Evolutionary conservation across 352 stramenopile genomes (phyloP), one percentile per base, ranked within the genome.

Genomic region (Phytophthora constricta): DNA sequence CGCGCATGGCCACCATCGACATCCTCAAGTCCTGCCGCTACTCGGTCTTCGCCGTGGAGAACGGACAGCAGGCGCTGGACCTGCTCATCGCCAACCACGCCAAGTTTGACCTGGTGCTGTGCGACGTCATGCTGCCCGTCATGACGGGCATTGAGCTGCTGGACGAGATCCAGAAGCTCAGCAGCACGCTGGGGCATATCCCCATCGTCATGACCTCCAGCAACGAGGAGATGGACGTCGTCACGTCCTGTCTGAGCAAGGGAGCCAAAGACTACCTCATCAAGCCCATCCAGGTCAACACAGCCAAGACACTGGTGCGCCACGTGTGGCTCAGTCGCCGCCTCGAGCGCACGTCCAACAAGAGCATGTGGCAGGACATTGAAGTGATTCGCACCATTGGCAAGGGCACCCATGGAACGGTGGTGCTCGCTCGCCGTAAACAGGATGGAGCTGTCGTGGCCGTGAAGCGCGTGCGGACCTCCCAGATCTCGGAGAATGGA

Each of bases 181-280:
- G 59, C 51, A 58, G 54, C 33, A 79, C 71, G 28, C 65, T 97
- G 20, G 81, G 85, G 45, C 86, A 97, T 52, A 94, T 97, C 47
- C 90, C 90, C 20, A 89, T 97, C 28, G 90, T 97, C 60, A 97
- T 97, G 90, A 93, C 89, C 13, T 95, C 84, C 22, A 94, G 86
- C 37, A 96, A 97, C 65, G 90, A 96, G 70, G 90, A 96, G 60
- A 95, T 97, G 85, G 86, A 96, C 61, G 88, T 96, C 11, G 88
- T 96, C 63, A 96, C 88, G 55, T 92, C 85, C 31, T 96, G 88
- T 57, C 71, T 96, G 13, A 94, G 86, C 64, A 96, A 95, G 42
- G 90, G 90, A 39, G 88, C 90, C 45, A 97, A 96, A 64, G 90
- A 97, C 73, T 97, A 97, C 50, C 59, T 97, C 37, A 96, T 97